A percentile compares a stretch with the other conserved stretches of the same genome.
Conservation (phyloP, 345 rosid species). For the Gynandropsis gynandra region DNA sequence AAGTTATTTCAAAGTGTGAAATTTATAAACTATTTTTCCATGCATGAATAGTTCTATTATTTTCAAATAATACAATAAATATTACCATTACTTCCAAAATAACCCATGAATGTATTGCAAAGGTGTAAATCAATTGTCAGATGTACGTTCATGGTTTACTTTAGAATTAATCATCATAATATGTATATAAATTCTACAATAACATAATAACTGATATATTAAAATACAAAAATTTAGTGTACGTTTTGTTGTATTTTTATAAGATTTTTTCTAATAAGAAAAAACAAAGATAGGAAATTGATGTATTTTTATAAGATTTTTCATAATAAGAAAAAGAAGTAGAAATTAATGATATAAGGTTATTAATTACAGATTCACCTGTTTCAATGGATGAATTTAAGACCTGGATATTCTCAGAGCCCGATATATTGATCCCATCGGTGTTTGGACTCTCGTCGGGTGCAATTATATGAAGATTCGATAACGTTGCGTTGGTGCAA, state of each 20-base stretch:
- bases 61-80: no score
- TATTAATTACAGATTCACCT: neutral
- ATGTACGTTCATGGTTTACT: no score
- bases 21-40: no score
- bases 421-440: slow-evolving; percentile 20
- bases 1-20: no score
- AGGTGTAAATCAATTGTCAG: no score
- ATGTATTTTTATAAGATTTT: neutral
- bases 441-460: slow-evolving; percentile 19
- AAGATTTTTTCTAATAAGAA: neutral
- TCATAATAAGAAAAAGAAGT: neutral
- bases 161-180: no score
- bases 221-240: neutral
- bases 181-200: no score
- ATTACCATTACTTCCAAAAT: no score
- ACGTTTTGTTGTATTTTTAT: neutral
- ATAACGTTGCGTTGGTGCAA: slow-evolving; percentile 14
- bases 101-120: no score
- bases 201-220: no score
- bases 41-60: no score
- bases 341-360: neutral
- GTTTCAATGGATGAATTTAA: slow-evolving; percentile 17
- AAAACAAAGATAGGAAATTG: neutral
- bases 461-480: slow-evolving; percentile 14
- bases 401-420: slow-evolving; percentile 6